Evolutionary conservation across 2,329 filamentous ascomycete genomes (phyloP), one percentile per base, ranked within the genome.

Genomic region (Xenoacremonium recifei): DNA sequence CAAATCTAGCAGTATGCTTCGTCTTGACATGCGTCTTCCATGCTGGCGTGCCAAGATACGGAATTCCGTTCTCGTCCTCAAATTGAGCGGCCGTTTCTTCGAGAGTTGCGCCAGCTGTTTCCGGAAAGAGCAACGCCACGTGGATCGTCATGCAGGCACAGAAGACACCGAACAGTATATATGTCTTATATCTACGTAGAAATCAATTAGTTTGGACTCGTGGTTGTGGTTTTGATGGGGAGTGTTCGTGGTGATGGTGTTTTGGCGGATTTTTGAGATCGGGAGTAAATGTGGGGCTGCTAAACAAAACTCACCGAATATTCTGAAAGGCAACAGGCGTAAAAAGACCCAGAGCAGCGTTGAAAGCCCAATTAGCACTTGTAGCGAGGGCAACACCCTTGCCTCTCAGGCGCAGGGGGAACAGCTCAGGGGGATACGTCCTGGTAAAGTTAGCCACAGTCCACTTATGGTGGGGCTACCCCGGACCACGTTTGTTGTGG

Each of bases 361-460:
- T 69, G 49, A 69, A 69, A 12, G 63, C 60, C 66, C 66, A 69
- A 42, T 68, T 67, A 0, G 57, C 30, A 0, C 75, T 73, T 0
- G 76, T 78, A 1, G 73, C 61, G 0, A 79, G 57, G 0, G 73
- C 71, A 1, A 77, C 74, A 32, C 72, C 75, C 49, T 77, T 79
- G 21, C 72, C 72, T 44, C 75, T 68, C 3, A 73, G 64, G 12
- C 65, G 65, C 4, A 75, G 61, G 9, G 72, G 72, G 51, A 67
- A 70, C 13, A 73, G 55, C 60, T 85, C 82, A 0, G 80, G 78
- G 0, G 79, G 77, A 45, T 85, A 85, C 7, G 69, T 72, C n/a
- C n/a, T n/a, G n/a, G n/a, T n/a, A n/a, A n/a, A n/a, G n/a, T n/a
- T n/a, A n/a, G n/a, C n/a, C n/a, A n/a, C n/a, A n/a, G n/a, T n/a